Conservation (phyloP, 495 filamentous ascomycete species). For the Penicillium cosmopolitanum region DNA sequence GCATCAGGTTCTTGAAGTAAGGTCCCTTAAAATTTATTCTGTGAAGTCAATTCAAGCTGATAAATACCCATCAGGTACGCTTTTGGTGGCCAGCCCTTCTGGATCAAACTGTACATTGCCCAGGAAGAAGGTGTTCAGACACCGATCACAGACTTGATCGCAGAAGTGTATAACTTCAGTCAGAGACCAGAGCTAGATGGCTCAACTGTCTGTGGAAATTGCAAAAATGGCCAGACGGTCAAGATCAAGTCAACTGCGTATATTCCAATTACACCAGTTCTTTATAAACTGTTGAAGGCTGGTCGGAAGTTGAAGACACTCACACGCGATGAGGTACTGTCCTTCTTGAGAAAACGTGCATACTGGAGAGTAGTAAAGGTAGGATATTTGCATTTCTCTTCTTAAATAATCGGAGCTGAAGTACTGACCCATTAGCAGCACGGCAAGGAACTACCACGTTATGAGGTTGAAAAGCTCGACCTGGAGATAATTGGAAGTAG, state of each 20-base stretch:
- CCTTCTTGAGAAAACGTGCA: constrained; percentile 4
- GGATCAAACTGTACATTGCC: constrained; percentile 13
- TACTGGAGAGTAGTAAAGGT: constrained; percentile 19
- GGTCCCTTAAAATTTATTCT: background rate
- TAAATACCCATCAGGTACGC: constrained; percentile 6
- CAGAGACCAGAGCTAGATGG: constrained; percentile 12
- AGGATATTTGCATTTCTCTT: background rate
- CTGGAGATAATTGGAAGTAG: constrained; percentile 17
- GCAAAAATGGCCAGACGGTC: constrained; percentile 1
- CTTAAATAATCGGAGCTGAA: background rate
- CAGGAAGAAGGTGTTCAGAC: constrained; percentile 11
- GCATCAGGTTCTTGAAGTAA: constrained; percentile 14
- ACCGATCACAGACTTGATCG: constrained; percentile 9
- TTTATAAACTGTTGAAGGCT: constrained; percentile 11
- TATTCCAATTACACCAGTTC: constrained; percentile 12
- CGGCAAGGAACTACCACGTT: constrained; percentile 12
- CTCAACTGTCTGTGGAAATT: constrained; percentile 7
- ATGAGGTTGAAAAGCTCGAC: constrained; percentile 13
- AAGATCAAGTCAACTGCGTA: constrained; percentile 10
- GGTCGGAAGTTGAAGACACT: constrained; percentile 7
- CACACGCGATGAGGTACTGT: constrained; percentile 8
- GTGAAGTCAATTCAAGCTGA: background rate
- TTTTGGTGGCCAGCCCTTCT: constrained; percentile 16
- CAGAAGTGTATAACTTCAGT: constrained; percentile 19
- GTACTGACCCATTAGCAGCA: background rate